Evolutionary conservation across 2,329 filamentous ascomycete genomes (phyloP), one percentile per base, ranked within the genome.

Genomic region (Monilinia polystroma): DNA sequence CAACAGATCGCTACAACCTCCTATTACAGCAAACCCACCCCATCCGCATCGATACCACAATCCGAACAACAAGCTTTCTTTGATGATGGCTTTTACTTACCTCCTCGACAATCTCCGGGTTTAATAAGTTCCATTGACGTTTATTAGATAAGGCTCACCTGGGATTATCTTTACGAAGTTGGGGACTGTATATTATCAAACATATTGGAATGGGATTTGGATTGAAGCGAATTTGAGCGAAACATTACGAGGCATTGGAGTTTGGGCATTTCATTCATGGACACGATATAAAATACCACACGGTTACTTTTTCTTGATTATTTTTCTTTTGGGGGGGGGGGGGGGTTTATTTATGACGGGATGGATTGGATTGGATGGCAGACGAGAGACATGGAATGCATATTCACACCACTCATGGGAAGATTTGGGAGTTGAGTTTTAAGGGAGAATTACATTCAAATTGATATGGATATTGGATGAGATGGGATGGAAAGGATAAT

Each of bases 81-180:
- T 70, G 81, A 83, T 66, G 76, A 81, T 66, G 79, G 78, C 69
- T 84, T 81, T 76, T 84, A 81, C 73, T 77, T 81, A 69, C 77
- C 81, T 65, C 75, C 76, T 72, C 76, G 78, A 72, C 75, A 79
- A 72, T 75, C 58, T 70, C 77, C 77, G 68, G 76, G 79, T 57
- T 77, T 83, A 70, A 74, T 75, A 68, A 73, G 70, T 63, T 72
- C 74, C 6, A 81, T 84, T 73, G 79, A 81, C 72, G 81, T 82
- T 60, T 84, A 80, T 71, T 84, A 74, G 72, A 56, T 29, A 23
- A 55, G 26, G 1, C 11, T 23, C 12, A 35, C 47, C 64, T 38
- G 29, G 10, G 51, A 59, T 47, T 51, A 23, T 35, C 23, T 32
- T 10, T 14, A 58, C 43, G 45, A 38, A n/a, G 53, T 63, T 55